phyloP scores from a whole-genome alignment of 2,329 filamentous ascomycete genomes.

The Tolypocladium endophyticum region DNA sequence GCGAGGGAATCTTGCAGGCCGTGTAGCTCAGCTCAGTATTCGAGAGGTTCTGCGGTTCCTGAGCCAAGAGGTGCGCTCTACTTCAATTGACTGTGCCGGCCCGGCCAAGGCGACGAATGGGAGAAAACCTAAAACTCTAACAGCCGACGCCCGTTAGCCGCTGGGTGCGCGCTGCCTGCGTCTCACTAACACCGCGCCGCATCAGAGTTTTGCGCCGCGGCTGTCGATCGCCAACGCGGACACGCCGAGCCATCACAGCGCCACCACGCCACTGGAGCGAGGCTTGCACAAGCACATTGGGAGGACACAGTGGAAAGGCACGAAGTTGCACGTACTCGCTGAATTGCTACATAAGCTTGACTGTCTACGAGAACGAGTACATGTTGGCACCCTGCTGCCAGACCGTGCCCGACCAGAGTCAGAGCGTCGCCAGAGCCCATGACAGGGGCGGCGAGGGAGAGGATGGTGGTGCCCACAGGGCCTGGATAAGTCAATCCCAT shows the following conservation, averaged over 20 bases:
- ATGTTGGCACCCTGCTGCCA: no score
- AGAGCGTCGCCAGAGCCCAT: no score
- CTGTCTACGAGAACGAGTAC: no score
- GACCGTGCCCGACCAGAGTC: no score
- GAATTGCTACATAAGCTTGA: no score
- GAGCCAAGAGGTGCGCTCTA: background rate
- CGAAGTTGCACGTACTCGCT: no score
- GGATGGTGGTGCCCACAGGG: no score
- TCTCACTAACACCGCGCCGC: background rate
- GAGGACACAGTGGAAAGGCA: no score
- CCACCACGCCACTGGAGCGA: background rate
- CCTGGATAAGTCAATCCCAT: no score
- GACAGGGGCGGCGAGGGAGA: no score
- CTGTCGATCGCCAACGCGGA: background rate
- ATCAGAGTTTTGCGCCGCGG: background rate
- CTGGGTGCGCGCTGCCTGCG: background rate
- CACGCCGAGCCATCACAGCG: background rate
- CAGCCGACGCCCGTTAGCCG: background rate
- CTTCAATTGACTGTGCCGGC: background rate
- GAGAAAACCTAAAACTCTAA: background rate
- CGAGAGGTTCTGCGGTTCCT: background rate
- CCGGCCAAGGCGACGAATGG: background rate
- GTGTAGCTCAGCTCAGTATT: no score
- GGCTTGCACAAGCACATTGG: no score
- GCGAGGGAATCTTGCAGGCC: background rate